Evolutionary conservation across 2,329 filamentous ascomycete genomes (phyloP), one percentile per base, ranked within the genome.

Genomic region (Hypoxylon sp.): DNA sequence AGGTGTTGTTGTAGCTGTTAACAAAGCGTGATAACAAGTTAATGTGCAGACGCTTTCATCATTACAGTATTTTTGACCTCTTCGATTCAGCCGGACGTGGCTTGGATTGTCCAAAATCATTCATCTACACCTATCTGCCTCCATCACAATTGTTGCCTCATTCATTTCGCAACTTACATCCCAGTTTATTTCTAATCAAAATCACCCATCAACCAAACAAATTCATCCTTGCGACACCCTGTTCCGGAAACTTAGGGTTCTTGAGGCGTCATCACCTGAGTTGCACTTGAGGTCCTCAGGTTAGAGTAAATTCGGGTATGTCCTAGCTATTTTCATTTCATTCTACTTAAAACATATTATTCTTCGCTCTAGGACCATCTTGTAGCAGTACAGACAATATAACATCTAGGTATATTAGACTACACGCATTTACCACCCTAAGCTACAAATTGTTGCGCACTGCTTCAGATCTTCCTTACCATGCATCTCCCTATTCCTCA

Each of bases 11-110:
- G 53, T 47, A 53, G 10, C 55, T n/a, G 37, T 63, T 64, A 59
- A 69, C 74, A 74, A 75, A 76, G 74, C 67, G 31, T 29, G 63
- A 52, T 63, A 54, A 29, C 47, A 59, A 39, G 50, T 60, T 63
- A 39, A 14, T 59, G 35, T 53, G 19, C 24, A 52, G 47, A 73
- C 70, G 75, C 73, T 75, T 77, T 73, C 75, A 74, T 70, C 62
- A 63, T 65, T 59, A 51, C 66, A 47, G 52, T 33, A 31, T 39
- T 47, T 19, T 19, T 13, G 26, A 39, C 3, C 3, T 33, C 46
- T 24, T 33, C 31, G 24, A 42, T 47, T 35, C 59, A 63, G 62
- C 55, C 54, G 35, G 46, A 22, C 19, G 65, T 59, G 64, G 69
- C 68, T 61, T 19, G 51, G 46, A 54, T 59, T 66, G 46, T 53